Percentiles rank a stretch among this genome's conserved stretches.
These are phyloP conservation scores for Pseudogymnoascus sp. DNA, from an alignment of 2,329 filamentous ascomycete genomes.

Conservation along the genomic window DNA sequence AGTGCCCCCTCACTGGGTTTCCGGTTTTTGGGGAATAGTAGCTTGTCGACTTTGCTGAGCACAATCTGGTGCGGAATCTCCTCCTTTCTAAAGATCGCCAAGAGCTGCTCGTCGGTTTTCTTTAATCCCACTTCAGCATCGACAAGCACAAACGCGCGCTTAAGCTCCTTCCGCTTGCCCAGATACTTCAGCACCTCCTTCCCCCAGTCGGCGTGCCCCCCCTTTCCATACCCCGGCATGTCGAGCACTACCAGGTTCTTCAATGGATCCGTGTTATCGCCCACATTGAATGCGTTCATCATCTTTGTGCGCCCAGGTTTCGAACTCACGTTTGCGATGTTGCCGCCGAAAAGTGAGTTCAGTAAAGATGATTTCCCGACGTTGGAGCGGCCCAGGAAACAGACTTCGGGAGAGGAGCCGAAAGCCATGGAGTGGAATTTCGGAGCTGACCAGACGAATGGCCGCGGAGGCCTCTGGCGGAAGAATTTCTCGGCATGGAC, in stretches of 20 bases:
- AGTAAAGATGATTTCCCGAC: conserved; percentile 62
- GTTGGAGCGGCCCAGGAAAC: conserved; percentile 62
- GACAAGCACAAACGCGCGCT: conserved; percentile 55
- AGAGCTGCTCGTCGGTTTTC: conserved; percentile 47
- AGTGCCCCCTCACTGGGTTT: conserved; percentile 27
- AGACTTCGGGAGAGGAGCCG: conserved; percentile 33
- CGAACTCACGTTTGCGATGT: conserved; percentile 48
- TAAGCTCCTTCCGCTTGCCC: conserved; percentile 49
- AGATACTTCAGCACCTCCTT: conserved; percentile 63
- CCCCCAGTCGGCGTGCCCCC: conserved; percentile 55
- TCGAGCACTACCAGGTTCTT: conserved; percentile 52
- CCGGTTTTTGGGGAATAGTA: conserved; percentile 34
- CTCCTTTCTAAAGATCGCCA: conserved; percentile 47
- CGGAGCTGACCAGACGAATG: conserved; percentile 52
- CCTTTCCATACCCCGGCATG: conserved; percentile 65
- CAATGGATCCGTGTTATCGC: conserved; percentile 30
- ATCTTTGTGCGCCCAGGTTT: conserved; percentile 55
- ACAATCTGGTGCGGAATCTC: conserved; percentile 58
- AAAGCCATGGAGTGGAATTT: conserved; percentile 54
- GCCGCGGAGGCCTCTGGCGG: conserved; percentile 35
- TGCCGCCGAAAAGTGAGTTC: conserved; percentile 52
- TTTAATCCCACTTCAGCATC: conserved; percentile 59
- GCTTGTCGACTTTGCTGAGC: conserved; percentile 57
- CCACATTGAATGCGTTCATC: conserved; percentile 60
- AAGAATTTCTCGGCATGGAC: conserved; percentile 40